Base-by-base conservation (phyloP, 805 yeast genomes). In the Middelhovenomyces tepae region DNA sequence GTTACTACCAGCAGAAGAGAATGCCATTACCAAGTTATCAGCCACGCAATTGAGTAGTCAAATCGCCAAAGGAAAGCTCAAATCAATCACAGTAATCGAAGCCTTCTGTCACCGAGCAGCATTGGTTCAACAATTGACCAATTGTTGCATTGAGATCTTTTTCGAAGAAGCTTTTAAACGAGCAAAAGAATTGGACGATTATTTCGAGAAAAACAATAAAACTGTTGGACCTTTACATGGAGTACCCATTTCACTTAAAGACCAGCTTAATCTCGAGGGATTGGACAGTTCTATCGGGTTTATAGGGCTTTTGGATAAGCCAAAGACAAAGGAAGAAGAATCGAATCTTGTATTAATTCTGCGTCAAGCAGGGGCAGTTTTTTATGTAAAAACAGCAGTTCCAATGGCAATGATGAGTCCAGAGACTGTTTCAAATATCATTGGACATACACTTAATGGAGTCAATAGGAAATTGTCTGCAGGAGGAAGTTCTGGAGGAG, bases 171-270 rank as follows among this genome's bases (percentile, higher is more conserved):
- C 45, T 10, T 31, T 38, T 36, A 59, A 60, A 32, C 59, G 65
- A 41, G 84, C 84, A 3, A 54, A 66, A 45, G 61, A 52, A 36
- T 57, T 74, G 40, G 85, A 78, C 47, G 67, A 62, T 11, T 64
- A 67, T 47, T 70, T 48, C 40, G 53, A 51, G 27, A 45, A 60
- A 30, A 54, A 62, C 27, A 77, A 75, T 10, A 61, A 65, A 38
- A 54, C 66, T 2, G 46, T 71, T 15, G 83, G 82, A 16, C 76
- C 79, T 1, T 61, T 77, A 31, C 81, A 76, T 43, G 84, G 84
- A 2, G 56, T 75, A 24, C 83, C 82, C 2, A 57, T 73, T 14
- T 71, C 78, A 0, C 53, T 77, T 22, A 40, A 40, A 19, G 44
- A 40, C 27, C 29, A 26, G 15, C 10, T 26, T 26, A 20, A 18